A percentile compares a stretch with the other conserved stretches of the same genome.
Evolutionary conservation across 192 early-diverging fungal genomes (phyloP).

Genomic region (Gigaspora rosea): DNA sequence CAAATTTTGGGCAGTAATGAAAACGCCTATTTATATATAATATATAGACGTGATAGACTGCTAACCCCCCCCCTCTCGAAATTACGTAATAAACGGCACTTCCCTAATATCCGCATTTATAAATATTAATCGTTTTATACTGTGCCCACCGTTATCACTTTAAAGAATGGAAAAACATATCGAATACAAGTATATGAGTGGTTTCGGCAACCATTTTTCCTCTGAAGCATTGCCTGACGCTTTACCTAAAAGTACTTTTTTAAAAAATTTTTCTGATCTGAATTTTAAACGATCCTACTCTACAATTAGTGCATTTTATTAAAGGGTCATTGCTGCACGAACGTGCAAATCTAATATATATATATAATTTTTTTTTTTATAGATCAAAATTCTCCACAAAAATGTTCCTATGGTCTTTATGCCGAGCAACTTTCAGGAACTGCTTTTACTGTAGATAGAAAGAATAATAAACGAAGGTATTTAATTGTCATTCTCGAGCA

Average conservation of each 20-base stretch:
- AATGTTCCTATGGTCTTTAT: slow-evolving; percentile 86
- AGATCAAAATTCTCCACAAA: slow-evolving; percentile 92
- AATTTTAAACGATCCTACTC: too few relatives aligned
- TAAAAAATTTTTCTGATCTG: not conserved
- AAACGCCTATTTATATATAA: too few relatives aligned
- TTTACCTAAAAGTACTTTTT: slow-evolving; percentile 71
- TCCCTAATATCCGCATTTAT: too few relatives aligned
- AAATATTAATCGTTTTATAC: too few relatives aligned
- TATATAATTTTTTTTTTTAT: not conserved
- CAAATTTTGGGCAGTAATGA: too few relatives aligned
- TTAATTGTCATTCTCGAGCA: not conserved
- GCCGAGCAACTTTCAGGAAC: slow-evolving; percentile 94
- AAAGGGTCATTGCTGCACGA: not conserved
- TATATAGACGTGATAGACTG: too few relatives aligned
- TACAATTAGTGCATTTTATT: too few relatives aligned
- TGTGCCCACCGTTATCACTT: too few relatives aligned
- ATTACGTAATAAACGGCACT: too few relatives aligned
- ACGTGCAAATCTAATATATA: not conserved
- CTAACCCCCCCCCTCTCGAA: too few relatives aligned
- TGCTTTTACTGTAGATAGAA: slow-evolving; percentile 83
- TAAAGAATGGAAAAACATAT: slow-evolving; percentile 36
- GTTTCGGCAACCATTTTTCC: slow-evolving; percentile 89
- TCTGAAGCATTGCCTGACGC: slow-evolving; percentile 80
- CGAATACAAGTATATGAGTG: slow-evolving; percentile 67
- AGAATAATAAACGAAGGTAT: slow-evolving; percentile 76